Base-by-base conservation (phyloP, 2,329 filamentous ascomycete species). In the Penicillium sp. region DNA sequence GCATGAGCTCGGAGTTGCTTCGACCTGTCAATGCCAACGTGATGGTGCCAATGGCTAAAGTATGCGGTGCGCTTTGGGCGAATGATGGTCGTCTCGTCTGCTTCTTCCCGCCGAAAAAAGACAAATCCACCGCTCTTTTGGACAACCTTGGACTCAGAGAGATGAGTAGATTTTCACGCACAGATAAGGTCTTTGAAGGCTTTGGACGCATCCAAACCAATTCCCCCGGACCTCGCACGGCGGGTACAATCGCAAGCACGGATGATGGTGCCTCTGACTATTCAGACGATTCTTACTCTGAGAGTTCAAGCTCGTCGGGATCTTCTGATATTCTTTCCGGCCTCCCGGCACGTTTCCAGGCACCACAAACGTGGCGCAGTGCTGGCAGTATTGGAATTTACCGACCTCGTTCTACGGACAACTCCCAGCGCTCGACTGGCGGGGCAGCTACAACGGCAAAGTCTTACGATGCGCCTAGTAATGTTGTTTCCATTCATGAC, bases 401-500 rank as follows among this genome's bases (percentile, higher is more conserved):
- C 69, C 66, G 79, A 30, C 68, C 67, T 16, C 70, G 60, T 35
- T 71, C 63, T 35, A 63, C 61, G 6, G 69, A 72, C 47, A 61
- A 66, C 41, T 73, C 70, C 9, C 69, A 71, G 42, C 60, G 64
- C 29, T 73, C 70, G 8, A 68, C 76, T 5, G 83, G 74, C 2
- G 76, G 76, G 2, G 70, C 72, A 25, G 75, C 73, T 1, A 79
- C 73, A 1, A 79, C 75, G 0, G 75, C 57, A 6, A 66, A 62
- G 45, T 54, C 59, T 18, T 67, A 62, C 12, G 60, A 64, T 3
- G 62, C 69, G 36, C 64, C 72, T 2, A 84, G 82, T 50, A 88
- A 89, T 45, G 70, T 84, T 14, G 68, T 96, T 13, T 79, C 79
- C 1, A 79, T 95, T 26, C 75, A 89, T 54, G 74, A 86, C 45